These are phyloP conservation scores for Lonicera japonica DNA, from an alignment of 129 eudicot genomes.

Conservation along the genomic window DNA sequence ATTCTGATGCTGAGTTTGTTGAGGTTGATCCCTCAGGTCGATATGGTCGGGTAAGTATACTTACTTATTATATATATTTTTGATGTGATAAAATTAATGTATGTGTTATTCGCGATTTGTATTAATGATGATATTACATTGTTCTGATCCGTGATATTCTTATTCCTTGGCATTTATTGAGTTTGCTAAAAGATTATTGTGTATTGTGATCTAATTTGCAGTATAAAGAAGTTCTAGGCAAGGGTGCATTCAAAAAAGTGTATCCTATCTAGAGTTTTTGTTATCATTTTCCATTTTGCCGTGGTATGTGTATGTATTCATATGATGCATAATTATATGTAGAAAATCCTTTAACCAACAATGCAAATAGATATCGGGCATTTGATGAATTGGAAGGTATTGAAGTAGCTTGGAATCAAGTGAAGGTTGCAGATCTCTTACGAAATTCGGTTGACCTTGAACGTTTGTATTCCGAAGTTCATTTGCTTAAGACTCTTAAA, in stretches of 20 bases:
- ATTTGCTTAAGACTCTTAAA: conserved; percentile 83
- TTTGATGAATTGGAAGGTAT: conserved; percentile 95
- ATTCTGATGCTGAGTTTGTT: conserved; percentile 55
- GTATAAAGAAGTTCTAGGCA: conserved; percentile 89
- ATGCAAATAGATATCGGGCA: conserved; percentile 60
- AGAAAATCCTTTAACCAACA: conserved; percentile 25
- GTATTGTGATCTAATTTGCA: conserved; percentile 32
- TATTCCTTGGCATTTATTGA: not conserved
- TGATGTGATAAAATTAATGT: not conserved
- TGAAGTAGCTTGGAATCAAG: conserved; percentile 98
- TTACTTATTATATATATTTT: not conserved
- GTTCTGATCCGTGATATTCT: not conserved
- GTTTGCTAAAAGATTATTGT: not conserved
- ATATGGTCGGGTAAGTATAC: conserved; percentile 80
- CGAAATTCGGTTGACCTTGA: conserved; percentile 68
- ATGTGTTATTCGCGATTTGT: not conserved
- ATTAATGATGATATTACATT: not conserved
- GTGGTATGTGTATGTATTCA: not conserved
- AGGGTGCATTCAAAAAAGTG: conserved; percentile 97
- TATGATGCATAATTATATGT: not conserved
- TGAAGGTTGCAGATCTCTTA: conserved; percentile 68
- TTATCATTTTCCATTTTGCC: not conserved
- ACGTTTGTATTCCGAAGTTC: conserved; percentile 78
- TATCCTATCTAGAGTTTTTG: conserved; percentile 35
- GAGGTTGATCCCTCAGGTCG: conserved; percentile 92